Conservation (phyloP, 139 green algal genomes). For the Chlorella sp. region DNA sequence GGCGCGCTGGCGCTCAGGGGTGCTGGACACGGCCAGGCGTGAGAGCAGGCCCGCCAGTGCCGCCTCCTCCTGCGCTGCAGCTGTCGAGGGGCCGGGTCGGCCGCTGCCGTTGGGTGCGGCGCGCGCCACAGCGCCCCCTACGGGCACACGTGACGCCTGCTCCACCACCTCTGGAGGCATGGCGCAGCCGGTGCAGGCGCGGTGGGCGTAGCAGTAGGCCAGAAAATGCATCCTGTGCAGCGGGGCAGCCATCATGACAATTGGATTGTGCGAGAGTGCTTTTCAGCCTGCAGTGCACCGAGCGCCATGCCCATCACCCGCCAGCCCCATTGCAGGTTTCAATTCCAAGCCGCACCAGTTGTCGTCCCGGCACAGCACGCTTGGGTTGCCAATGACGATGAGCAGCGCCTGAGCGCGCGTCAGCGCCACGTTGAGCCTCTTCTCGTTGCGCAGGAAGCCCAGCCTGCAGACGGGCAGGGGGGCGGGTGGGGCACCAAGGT, state of each 20-base stretch:
- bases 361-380: constrained; percentile 18
- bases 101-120: too few species aligned
- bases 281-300: not conserved
- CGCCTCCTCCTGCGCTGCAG: too few species aligned
- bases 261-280: not conserved
- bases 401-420: constrained; percentile 69
- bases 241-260: not conserved
- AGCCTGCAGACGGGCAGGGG: constrained; percentile 32
- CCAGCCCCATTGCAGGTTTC: not conserved
- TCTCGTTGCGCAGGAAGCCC: constrained; percentile 73
- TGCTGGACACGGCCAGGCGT: too few species aligned
- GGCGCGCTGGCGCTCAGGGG: too few species aligned
- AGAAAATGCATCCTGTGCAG: not conserved
- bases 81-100: too few species aligned
- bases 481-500: too few species aligned
- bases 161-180: not conserved
- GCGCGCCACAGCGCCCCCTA: too few species aligned
- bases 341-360: constrained; percentile 10
- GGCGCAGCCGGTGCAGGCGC: not conserved
- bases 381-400: constrained; percentile 33
- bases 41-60: too few species aligned
- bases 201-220: not conserved
- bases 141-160: too few species aligned
- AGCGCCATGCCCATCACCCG: not conserved
- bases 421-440: constrained; percentile 90